phyloP scores from a whole-genome alignment of 495 filamentous ascomycete species.

The Haplographium delicatum region DNA sequence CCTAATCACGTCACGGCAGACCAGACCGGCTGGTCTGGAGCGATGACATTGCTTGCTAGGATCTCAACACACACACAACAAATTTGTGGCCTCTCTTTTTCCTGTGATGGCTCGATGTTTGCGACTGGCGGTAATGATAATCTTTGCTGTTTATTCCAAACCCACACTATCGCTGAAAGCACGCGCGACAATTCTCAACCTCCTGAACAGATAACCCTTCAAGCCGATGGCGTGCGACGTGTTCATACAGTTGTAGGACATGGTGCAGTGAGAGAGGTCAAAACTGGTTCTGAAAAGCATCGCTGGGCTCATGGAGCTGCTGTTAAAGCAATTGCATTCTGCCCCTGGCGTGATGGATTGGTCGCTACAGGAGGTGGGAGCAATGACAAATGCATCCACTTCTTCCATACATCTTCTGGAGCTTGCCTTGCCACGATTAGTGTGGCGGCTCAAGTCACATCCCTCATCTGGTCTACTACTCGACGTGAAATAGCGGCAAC shows the following conservation, averaged over 20 bases:
- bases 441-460: constrained; percentile 89
- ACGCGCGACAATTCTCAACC: not conserved
- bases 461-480: constrained; percentile 82
- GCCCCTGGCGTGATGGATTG: constrained; percentile 85
- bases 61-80: constrained; percentile 82
- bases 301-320: constrained; percentile 77
- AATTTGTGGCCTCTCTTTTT: constrained; percentile 91
- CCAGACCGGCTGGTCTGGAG: constrained; percentile 62
- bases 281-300: constrained; percentile 57
- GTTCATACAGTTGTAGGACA: constrained; percentile 15
- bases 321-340: constrained; percentile 96
- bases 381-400: constrained; percentile 93
- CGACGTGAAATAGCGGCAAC: constrained; percentile 86
- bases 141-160: constrained; percentile 73
- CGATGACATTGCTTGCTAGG: constrained; percentile 70
- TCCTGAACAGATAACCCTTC: constrained; percentile 5
- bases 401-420: constrained; percentile 84
- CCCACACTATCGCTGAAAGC: constrained; percentile 47
- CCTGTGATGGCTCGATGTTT: constrained; percentile 66
- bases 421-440: constrained; percentile 85
- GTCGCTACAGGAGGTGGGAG: constrained; percentile 89
- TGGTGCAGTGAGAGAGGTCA: constrained; percentile 25
- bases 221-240: constrained; percentile 14
- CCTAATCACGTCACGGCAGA: constrained; percentile 51
- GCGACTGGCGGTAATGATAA: constrained; percentile 94